phyloP scores from a whole-genome alignment of 2,329 filamentous ascomycete genomes.

The Colletotrichum camelliae region DNA sequence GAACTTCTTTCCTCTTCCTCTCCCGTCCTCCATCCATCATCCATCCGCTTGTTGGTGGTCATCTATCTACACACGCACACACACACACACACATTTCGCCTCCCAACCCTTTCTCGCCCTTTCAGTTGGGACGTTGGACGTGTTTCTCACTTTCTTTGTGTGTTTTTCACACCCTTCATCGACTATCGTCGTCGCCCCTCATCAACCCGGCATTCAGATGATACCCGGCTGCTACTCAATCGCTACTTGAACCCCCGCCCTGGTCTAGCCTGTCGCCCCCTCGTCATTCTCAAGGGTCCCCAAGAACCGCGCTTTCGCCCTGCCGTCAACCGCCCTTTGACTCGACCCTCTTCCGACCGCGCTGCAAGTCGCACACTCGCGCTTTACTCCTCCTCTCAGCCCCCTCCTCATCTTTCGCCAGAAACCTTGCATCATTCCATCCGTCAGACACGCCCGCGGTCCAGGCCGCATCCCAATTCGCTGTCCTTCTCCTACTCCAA shows the following conservation, averaged over 20 bases:
- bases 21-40: neutral
- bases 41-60: neutral
- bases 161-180: neutral
- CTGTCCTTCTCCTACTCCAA: neutral
- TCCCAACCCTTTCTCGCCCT: neutral
- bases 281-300: constrained; percentile 17
- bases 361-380: neutral
- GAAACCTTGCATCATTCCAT: constrained; percentile 16
- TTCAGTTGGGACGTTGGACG: neutral
- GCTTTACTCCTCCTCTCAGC: neutral
- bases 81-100: neutral
- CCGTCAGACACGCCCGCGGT: constrained; percentile 5
- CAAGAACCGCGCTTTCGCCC: constrained; percentile 11
- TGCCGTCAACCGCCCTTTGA: constrained; percentile 15
- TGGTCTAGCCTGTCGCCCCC: constrained; percentile 12
- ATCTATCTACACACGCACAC: neutral
- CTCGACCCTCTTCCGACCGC: neutral
- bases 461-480: constrained; percentile 5
- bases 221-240: neutral
- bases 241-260: neutral
- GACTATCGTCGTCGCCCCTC: neutral
- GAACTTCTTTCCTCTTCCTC: neutral
- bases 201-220: neutral
- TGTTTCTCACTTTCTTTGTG: neutral
- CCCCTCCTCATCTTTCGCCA: neutral